Evolutionary conservation across 768 basidiomycete genomes (phyloP), one percentile per base, ranked within the genome.

Genomic region (Trametes gibbosa): DNA sequence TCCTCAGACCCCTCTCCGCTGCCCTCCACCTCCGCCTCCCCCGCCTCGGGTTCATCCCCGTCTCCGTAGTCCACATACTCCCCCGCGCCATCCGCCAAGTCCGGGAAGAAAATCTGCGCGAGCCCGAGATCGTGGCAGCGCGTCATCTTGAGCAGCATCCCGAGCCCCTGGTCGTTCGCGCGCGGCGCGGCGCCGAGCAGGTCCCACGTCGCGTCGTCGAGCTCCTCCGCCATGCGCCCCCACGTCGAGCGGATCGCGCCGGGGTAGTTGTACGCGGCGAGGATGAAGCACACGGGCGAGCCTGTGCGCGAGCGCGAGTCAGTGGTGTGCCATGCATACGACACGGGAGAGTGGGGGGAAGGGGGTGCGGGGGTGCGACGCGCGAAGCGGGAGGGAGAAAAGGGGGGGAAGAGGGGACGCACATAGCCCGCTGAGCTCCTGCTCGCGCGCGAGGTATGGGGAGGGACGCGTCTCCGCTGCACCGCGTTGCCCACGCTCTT

Each of bases 341-440:
- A 43, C n/a, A 5, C 9, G 17, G n/a, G 42, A 4, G 42, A 21
- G n/a, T 19, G n/a, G 2, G 10, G 42, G n/a, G 42, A 43, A 5
- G n/a, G 42, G 4, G n/a, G 21, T 21, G 42, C 9, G n/a, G 9
- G n/a, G 5, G 21, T 43, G 16, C 10, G 17, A 9, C n/a, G 40
- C 14, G 40, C 14, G 14, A 6, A 19, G 10, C 6, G 12, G 40
- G n/a, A 21, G 42, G 42, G n/a, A 43, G 23, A 21, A 2, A 13
- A 2, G 24, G 5, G 45, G 2, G 27, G 14, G 42, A 12, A 4
- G 21, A 21, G 12, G 10, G 9, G 5, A 77, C 87, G 54, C 69
- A 92, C 90, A 92, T 56, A 92, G 73, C 1, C 90, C 90, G 62
- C 90, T 92, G 49, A 92, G 80, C 53, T 79, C 73, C 63, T 90